Evolutionary conservation across 108 stramenopile genomes (phyloP), one percentile per base, ranked within the genome.

Genomic region (Epithemia pelagica): DNA sequence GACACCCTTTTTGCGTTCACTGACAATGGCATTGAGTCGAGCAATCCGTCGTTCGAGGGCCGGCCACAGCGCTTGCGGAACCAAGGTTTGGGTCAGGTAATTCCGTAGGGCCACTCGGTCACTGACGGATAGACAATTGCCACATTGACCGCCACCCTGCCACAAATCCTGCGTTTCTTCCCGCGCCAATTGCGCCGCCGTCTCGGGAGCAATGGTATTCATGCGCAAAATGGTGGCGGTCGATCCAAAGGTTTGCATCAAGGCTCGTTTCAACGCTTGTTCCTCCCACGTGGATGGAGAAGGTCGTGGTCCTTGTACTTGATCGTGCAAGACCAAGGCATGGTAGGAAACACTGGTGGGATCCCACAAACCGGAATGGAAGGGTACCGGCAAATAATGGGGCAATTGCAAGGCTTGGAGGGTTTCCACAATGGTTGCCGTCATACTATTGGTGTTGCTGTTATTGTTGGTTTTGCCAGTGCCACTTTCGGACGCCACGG

Each of bases 1-100:
- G 32, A 94, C 77, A 58, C 92, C 92, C 69, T 88, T 89, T 64
- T 94, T 94, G 27, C 81, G 86, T 69, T 91, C 88, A 64, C 75
- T 86, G 61, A 94, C 92, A 26, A 77, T 75, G 8, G 72, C 66
- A 78, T 94, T 94, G 21, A 94, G 72, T 73, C 79, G 70, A 30
- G 86, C 78, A 64, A 94, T 86, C 1, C 92, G 83, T 62, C 86
- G 77, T 72, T 94, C 92, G 69, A 94, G 57, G 0, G 89, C 72
- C 0, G 92, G 92, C 20, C 90, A 64, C 19, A 94, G 37, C 10
- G 74, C 64, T 5, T 76, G 64, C 0, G 82, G 77, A 22, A 88
- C 65, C 67, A 90, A 65, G 37, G 37, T 46, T 26, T 70, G 67
- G 46, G 80, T 78, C 58, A 91, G 75, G 61, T 83, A 93, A 3